These are phyloP conservation scores for Novymonas esmeraldas DNA, from an alignment of 208 protist species.

Conservation along the genomic window DNA sequence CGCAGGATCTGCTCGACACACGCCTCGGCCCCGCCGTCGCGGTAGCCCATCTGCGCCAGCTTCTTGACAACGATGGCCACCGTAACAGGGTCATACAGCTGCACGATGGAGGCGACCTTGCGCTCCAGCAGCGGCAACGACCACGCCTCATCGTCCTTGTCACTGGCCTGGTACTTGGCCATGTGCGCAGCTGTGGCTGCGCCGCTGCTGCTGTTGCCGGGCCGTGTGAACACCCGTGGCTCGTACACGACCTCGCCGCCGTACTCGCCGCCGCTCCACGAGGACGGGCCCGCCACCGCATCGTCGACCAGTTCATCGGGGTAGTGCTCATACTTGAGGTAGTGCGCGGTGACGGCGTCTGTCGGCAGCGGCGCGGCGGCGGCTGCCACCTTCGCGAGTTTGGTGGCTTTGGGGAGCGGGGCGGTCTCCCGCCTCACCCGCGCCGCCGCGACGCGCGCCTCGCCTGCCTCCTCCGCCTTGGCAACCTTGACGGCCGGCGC, in stretches of 20 bases:
- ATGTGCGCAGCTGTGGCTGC: conserved; percentile 7
- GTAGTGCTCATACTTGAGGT: conserved; percentile 28
- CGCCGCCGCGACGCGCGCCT: not conserved
- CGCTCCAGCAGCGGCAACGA: conserved; percentile 45
- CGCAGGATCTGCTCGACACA: conserved; percentile 62
- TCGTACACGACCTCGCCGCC: conserved; percentile 21
- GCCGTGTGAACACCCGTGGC: conserved; percentile 8
- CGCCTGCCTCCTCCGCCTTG: not conserved
- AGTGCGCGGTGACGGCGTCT: conserved; percentile 9
- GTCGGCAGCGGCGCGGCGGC: not conserved
- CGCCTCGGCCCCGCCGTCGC: conserved; percentile 25
- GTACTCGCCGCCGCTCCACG: not conserved
- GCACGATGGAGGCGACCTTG: conserved; percentile 75
- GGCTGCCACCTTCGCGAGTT: not conserved
- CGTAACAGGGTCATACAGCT: conserved; percentile 83
- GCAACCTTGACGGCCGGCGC: not conserved
- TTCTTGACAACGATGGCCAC: conserved; percentile 79
- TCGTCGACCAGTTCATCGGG: conserved; percentile 8
- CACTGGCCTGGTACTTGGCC: conserved; percentile 14
- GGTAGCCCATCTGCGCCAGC: conserved; percentile 72
- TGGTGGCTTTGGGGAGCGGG: conserved; percentile 3
- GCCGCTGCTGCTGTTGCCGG: not conserved
- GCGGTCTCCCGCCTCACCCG: not conserved
- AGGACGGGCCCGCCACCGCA: not conserved
- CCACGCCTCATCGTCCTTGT: conserved; percentile 23